phyloP scores from a whole-genome alignment of 371 early-diverging fungal species.

The Mucor plumbeus region DNA sequence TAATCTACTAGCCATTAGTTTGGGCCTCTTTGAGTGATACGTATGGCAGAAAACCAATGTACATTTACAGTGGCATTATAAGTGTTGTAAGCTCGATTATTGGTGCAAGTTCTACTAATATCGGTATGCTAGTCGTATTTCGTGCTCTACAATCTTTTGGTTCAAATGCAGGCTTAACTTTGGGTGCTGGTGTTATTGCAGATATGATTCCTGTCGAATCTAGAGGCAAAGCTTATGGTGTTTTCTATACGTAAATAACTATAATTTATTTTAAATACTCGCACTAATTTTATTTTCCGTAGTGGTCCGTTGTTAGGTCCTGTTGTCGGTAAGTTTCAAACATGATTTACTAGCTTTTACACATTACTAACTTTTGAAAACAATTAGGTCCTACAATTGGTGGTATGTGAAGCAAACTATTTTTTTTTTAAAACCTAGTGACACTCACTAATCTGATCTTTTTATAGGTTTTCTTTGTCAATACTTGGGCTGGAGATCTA shows the following conservation, averaged over 20 bases:
- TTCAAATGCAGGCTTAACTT: slow-evolving; percentile 62
- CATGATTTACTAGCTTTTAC: too few relatives aligned
- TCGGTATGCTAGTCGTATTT: slow-evolving; percentile 61
- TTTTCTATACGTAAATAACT: slow-evolving; percentile 30
- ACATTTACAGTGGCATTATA: slow-evolving; percentile 59
- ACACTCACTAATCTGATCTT: too few relatives aligned
- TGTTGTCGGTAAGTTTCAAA: slow-evolving; percentile 25
- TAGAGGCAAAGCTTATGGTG: slow-evolving; percentile 42
- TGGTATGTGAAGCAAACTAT: background rate
- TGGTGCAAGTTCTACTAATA: slow-evolving; percentile 57
- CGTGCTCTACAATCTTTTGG: slow-evolving; percentile 73
- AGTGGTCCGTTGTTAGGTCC: slow-evolving; percentile 47
- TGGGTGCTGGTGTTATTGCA: slow-evolving; percentile 53
- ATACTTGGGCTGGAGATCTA: slow-evolving; percentile 66
- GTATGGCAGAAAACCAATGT: slow-evolving; percentile 63
- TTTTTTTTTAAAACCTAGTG: too few relatives aligned
- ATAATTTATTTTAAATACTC: background rate
- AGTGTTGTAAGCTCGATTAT: slow-evolving; percentile 65
- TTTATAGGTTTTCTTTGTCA: slow-evolving; percentile 50
- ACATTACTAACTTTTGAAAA: too few relatives aligned
- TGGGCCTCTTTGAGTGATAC: slow-evolving; percentile 72
- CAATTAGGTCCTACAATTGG: slow-evolving; percentile 60
- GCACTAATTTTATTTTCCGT: background rate
- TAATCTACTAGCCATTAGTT: slow-evolving; percentile 47
- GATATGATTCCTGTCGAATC: slow-evolving; percentile 34